Evolutionary conservation across 352 stramenopile species (phyloP), one percentile per base, ranked within the genome.

Genomic region (Globisporangium sylvaticum): DNA sequence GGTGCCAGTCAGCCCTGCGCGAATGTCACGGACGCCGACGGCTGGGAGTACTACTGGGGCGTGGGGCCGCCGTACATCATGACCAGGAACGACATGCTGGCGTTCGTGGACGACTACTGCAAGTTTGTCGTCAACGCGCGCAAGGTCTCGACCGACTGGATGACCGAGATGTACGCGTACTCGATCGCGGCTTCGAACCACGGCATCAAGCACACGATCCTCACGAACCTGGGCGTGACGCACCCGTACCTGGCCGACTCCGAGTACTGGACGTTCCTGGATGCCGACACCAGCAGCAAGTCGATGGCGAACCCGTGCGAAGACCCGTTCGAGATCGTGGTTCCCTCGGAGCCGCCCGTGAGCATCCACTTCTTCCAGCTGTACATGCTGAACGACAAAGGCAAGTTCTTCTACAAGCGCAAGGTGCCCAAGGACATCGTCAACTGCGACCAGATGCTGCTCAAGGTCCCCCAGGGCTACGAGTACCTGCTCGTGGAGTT

Each of bases 161-260:
- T 86, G 78, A 72, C 75, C 32, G 80, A 89, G 65, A 89, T 87
- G 80, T 81, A 81, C 50, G 80, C 70, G 22, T 89, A 83, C 59
- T 67, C 72, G 0, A n/a, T 84, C 37, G 77, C 78, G 29, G 78
- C 76, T 2, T 79, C 71, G 46, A 83, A 84, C 53, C 71, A 86
- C 37, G 68, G 66, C 22, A 86, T 89, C 57, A 78, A 83, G 56
- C 79, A 87, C 73, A 89, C 78, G 29, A 62, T 83, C 5, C 44
- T 87, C 15, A 80, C 71, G 4, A 56, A 87, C 54, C 59, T 89
- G 50, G 78, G 71, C 18, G 29, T 68, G 2, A 89, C 77, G 25
- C 78, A 84, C 29, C 80, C 80, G n/a, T 76, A 72, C 32, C 32
- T 74, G 22, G 52, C 52, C 1, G 61, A 56, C 0, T 39, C 70